Percentiles rank a stretch among this genome's conserved stretches.
Conservation (phyloP, 306 rosid species). For the Pterocarpus santalinus region DNA sequence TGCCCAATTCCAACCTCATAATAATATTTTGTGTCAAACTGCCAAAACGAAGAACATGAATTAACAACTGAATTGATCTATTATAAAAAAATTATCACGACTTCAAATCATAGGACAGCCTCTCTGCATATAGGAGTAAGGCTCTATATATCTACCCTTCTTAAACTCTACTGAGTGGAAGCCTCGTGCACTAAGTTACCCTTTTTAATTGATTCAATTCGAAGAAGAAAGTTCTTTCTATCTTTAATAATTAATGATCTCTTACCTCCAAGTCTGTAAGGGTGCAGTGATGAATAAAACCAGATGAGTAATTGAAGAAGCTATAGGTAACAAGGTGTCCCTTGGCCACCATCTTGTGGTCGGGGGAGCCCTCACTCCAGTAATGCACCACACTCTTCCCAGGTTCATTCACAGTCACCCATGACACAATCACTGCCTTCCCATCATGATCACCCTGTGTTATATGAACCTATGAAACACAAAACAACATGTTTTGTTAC, state of each 20-base stretch:
- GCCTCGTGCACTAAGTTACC: not conserved
- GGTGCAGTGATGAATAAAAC: conserved; percentile 78
- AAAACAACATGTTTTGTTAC: not conserved
- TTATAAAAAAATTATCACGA: not conserved
- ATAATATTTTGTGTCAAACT: conserved; percentile 72
- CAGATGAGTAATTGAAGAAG: conserved; percentile 76
- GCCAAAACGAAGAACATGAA: not conserved
- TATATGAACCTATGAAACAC: conserved; percentile 72
- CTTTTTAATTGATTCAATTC: not conserved
- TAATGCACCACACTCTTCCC: conserved; percentile 60
- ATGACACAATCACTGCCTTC: conserved; percentile 75
- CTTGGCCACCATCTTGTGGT: conserved; percentile 35
- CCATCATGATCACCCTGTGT: conserved; percentile 82
- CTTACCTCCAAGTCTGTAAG: conserved; percentile 63
- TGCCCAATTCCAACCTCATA: conserved; percentile 72
- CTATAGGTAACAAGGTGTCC: conserved; percentile 60
- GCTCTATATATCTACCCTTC: no score
- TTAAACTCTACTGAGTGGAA: no score
- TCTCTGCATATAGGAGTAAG: no score
- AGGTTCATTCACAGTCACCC: conserved; percentile 73
- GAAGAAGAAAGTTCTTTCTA: not conserved
- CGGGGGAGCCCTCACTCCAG: conserved; percentile 57
- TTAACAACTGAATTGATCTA: not conserved
- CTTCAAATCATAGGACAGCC: no score
- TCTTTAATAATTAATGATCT: not conserved